phyloP scores from a whole-genome alignment of 1,284 basidiomycete genomes.

The Puccinia novopanici region DNA sequence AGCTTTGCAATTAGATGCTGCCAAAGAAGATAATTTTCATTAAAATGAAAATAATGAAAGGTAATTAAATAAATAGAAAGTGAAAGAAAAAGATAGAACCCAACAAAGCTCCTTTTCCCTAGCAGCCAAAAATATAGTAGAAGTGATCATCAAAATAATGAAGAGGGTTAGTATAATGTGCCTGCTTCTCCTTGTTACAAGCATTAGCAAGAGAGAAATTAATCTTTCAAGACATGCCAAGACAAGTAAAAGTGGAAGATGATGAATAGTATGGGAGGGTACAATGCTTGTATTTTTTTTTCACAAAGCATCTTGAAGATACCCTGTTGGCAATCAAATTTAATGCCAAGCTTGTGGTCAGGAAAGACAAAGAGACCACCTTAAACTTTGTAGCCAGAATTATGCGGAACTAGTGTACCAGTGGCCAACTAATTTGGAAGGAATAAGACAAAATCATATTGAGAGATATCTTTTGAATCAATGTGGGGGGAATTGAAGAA shows the following conservation, averaged over 20 bases:
- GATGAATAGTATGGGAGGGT: not conserved
- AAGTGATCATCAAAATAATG: conserved; percentile 9
- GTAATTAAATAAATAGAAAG: too few species aligned
- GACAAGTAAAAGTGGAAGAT: not conserved
- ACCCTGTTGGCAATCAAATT: not conserved
- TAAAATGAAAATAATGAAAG: too few species aligned
- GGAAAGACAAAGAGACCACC: not conserved
- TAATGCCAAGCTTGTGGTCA: not conserved
- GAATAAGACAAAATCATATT: not conserved
- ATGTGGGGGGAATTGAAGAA: not conserved
- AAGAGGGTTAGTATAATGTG: not conserved
- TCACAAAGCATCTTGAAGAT: not conserved
- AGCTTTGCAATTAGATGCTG: too few species aligned
- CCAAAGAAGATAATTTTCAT: too few species aligned
- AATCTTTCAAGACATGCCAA: not conserved
- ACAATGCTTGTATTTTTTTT: conserved; percentile 11
- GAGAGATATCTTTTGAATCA: not conserved
- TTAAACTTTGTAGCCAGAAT: not conserved
- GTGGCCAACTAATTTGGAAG: not conserved
- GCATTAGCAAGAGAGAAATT: not conserved
- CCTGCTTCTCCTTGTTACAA: not conserved
- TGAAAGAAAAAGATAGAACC: too few species aligned
- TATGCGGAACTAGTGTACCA: not conserved
- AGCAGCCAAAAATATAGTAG: too few species aligned
- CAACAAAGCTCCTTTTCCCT: too few species aligned